Percentiles rank a stretch among this genome's conserved stretches.
These are phyloP conservation scores for Marasmius tenuissimus DNA, from an alignment of 1,284 basidiomycete genomes.

Conservation along the genomic window DNA sequence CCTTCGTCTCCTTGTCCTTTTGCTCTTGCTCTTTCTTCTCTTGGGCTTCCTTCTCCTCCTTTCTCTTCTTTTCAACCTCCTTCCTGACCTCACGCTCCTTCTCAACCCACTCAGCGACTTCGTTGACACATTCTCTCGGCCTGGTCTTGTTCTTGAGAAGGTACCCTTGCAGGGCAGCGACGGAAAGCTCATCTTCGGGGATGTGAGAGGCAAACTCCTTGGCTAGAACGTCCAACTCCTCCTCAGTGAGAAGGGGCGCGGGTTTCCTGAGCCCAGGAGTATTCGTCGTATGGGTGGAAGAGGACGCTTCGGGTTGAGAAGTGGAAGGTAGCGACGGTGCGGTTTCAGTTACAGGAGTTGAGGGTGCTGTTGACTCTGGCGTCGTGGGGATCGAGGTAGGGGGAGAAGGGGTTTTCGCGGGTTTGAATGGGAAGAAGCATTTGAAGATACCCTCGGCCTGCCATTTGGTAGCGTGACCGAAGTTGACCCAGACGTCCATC, in stretches of 20 bases:
- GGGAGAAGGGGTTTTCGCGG: conserved; percentile 24
- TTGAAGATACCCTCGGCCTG: conserved; percentile 89
- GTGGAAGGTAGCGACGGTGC: conserved; percentile 34
- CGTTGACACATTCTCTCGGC: conserved; percentile 76
- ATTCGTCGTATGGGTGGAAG: conserved; percentile 61
- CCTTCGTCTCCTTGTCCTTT: conserved; percentile 69
- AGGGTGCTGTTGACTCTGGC: conserved; percentile 14
- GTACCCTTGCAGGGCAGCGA: conserved; percentile 83
- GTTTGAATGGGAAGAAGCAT: conserved; percentile 82
- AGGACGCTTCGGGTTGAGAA: conserved; percentile 64
- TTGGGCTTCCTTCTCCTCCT: conserved; percentile 47
- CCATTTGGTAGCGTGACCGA: conserved; percentile 83
- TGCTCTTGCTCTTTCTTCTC: too few species aligned
- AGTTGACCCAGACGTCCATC: conserved; percentile 89
- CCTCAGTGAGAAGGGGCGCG: conserved; percentile 64
- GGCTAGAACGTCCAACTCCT: conserved; percentile 71
- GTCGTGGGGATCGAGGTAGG: conserved; percentile 16
- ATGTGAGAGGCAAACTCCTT: conserved; percentile 76
- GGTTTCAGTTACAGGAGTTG: conserved; percentile 9
- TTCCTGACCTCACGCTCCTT: conserved; percentile 79
- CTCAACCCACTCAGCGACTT: conserved; percentile 71
- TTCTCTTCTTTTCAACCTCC: conserved; percentile 83
- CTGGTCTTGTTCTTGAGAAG: conserved; percentile 83
- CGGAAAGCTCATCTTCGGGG: conserved; percentile 81
- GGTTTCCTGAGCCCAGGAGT: conserved; percentile 42